Evolutionary conservation across 2,329 filamentous ascomycete species (phyloP), one percentile per base, ranked within the genome.

Genomic region (Colletotrichum theobromicola): DNA sequence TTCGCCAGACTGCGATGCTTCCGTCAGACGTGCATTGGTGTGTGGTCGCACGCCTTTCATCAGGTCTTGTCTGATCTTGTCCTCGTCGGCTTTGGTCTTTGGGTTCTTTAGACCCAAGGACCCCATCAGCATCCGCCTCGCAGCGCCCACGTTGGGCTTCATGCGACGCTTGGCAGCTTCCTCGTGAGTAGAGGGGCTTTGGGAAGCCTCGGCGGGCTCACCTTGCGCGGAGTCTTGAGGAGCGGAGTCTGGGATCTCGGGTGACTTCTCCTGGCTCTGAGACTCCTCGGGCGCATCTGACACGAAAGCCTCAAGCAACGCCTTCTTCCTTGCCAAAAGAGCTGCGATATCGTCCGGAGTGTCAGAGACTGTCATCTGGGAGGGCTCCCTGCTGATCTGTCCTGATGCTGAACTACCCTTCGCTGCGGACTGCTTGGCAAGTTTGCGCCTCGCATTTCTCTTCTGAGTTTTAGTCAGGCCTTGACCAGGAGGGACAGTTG

Each of bases 81-180:
- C 90, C 80, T 93, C 93, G 21, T 95, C 94, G 34, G 89, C 88
- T 77, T 93, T 92, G 2, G 87, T 91, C 79, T 92, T 94, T 1
- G 94, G 94, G 5, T 88, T 89, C 69, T 91, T 91, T 12, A 95
- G 82, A 5, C 94, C 94, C 5, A 96, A 86, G 8, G 94, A 93
- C 10, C 92, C 92, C 78, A 95, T 94, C 0, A 96, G 82, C 71
- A 96, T 85, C 77, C 94, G 90, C 67, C 91, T 89, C 4, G 92
- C 91, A 66, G 93, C 92, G 18, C 88, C 89, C 34, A 95, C 75
- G 70, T 90, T 82, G 6, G 85, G 63, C 37, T 80, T 82, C n/a
- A 81, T 78, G 61, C 80, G 79, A 70, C 83, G 84, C 71, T 81
- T 78, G 9, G 77, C 74, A 13, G 79, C 35, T 5, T 60, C 63